Base-by-base conservation (phyloP, 495 filamentous ascomycete species). In the Lepidopterella palustris region DNA sequence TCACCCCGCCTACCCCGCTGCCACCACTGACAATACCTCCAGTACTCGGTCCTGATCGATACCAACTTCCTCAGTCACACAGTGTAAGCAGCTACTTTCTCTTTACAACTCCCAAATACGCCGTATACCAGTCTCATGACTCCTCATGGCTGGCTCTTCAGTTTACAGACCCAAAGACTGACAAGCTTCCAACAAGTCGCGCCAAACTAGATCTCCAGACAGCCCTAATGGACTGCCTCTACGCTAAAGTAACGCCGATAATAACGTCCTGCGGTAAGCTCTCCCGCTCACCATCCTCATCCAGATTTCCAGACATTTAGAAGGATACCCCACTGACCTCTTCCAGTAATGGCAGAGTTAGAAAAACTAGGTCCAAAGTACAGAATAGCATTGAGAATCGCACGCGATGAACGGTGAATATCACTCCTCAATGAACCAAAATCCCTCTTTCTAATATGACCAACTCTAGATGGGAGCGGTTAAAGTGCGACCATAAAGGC, bases 21-120 rank as follows among this genome's bases (percentile, higher is more conserved):
- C 25, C 25, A 8, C 18, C 25, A 10, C 47, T 50, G 25, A 50
- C 47, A 50, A 13, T 11, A 24, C 20, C 21, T 25, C 47, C 47
- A 50, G 47, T 96, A 95, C 78, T 82, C 79, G 13, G 81, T 95
- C 39, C 84, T 95, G 45, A 55, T 79, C 58, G 90, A 96, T 74
- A 96, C 92, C 74, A 97, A 97, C 72, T 98, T 98, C 70, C 82
- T 97, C 53, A 88, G 84, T 39, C 90, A 95, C 71, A 91, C 90
- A 4, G 90, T 97, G 26, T n/a, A n/a, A n/a, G n/a, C n/a, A n/a
- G n/a, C n/a, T n/a, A n/a, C n/a, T n/a, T n/a, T n/a, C n/a, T n/a
- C n/a, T n/a, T n/a, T n/a, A n/a, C n/a, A n/a, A n/a, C n/a, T n/a
- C n/a, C n/a, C n/a, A n/a, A n/a, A n/a, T n/a, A n/a, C n/a, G n/a